These are phyloP conservation scores for Eleusine indica DNA, from an alignment of 176 grass and related monocot genomes.

Conservation along the genomic window DNA sequence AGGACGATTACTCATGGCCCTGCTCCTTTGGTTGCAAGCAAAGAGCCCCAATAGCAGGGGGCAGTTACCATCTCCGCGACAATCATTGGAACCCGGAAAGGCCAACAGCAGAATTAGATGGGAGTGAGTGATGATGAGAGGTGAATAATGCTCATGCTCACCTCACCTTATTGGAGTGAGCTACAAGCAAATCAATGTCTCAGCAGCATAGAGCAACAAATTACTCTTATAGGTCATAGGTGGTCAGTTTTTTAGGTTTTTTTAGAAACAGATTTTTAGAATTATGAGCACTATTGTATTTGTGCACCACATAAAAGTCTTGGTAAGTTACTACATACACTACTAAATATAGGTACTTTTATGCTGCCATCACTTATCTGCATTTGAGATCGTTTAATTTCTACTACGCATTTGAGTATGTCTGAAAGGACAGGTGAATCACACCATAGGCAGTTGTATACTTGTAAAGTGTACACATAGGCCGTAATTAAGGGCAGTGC, in stretches of 20 bases:
- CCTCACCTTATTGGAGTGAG: conserved; percentile 42
- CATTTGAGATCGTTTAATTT: conserved; percentile 3
- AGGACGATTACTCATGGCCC: conserved; percentile 2
- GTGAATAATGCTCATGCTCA: background rate
- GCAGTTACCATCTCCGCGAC: conserved; percentile 24
- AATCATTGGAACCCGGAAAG: conserved; percentile 62
- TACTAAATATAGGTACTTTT: background rate
- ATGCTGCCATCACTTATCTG: background rate
- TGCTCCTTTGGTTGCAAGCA: conserved; percentile 64
- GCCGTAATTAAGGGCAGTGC: background rate
- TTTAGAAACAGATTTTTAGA: background rate
- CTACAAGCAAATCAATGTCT: conserved; percentile 45
- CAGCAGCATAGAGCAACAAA: background rate
- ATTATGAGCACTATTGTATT: background rate
- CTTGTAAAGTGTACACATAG: background rate
- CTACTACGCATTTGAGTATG: background rate
- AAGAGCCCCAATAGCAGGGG: conserved; percentile 33
- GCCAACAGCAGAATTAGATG: conserved; percentile 41
- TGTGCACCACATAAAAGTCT: background rate
- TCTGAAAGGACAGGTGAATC: conserved; percentile 22
- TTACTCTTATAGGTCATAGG: background rate
- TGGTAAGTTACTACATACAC: too few relatives aligned
- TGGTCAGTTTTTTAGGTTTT: background rate
- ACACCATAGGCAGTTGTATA: background rate
- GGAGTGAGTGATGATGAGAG: background rate